These are phyloP conservation scores for Colletotrichum horii DNA, from an alignment of 2,329 filamentous ascomycete genomes.

Conservation along the genomic window DNA sequence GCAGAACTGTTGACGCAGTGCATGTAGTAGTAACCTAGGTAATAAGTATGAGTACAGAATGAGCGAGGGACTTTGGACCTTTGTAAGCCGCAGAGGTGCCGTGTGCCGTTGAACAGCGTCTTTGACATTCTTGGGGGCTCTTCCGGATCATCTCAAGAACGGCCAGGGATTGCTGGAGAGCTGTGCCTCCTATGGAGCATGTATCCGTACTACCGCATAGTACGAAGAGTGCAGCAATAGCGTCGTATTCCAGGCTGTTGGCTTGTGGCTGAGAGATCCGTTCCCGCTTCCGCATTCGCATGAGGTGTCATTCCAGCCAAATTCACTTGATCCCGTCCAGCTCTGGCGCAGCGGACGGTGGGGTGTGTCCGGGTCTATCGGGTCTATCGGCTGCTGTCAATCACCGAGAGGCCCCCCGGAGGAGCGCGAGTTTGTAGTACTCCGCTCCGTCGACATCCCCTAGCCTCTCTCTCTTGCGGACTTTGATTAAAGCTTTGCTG, in stretches of 20 bases:
- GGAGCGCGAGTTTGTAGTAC: neutral
- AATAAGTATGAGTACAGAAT: neutral
- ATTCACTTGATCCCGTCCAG: neutral
- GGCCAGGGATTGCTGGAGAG: neutral
- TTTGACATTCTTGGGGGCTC: neutral
- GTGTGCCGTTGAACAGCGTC: neutral
- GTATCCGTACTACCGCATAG: neutral
- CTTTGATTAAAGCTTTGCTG: neutral
- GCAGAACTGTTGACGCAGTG: neutral
- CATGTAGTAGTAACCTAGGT: too few species aligned
- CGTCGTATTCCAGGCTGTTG: conserved; percentile 1
- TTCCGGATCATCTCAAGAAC: neutral
- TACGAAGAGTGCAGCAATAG: conserved; percentile 17
- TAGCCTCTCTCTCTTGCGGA: neutral
- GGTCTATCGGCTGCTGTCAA: conserved; percentile 7
- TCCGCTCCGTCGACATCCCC: neutral
- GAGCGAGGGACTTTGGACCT: neutral
- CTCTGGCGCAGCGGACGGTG: neutral
- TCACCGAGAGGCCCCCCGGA: neutral
- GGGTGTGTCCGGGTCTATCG: conserved; percentile 10
- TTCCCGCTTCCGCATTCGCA: conserved; percentile 17
- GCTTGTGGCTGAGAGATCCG: conserved; percentile 10
- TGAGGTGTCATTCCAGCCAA: neutral
- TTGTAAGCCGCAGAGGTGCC: neutral
- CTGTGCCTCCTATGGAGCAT: neutral